Conservation (phyloP, 805 yeast genomes). For the Wickerhamomyces ciferrii region DNA sequence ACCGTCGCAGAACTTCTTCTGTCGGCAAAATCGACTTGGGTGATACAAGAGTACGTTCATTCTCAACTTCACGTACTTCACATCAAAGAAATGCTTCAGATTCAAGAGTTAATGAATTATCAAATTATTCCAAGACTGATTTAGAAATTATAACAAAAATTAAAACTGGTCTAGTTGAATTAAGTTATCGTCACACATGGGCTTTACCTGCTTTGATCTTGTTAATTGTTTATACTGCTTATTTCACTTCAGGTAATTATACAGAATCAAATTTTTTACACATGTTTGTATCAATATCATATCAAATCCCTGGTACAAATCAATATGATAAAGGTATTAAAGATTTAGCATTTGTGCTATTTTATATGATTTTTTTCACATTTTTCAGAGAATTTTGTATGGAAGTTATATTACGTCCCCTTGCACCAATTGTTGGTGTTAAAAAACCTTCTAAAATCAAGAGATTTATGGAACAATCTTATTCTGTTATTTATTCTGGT, state of each 20-base stretch:
- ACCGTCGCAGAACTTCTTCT: slow-evolving; percentile 52
- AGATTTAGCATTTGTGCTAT: slow-evolving; percentile 76
- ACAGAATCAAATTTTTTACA: slow-evolving; percentile 57
- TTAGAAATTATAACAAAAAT: slow-evolving; percentile 51
- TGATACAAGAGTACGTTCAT: slow-evolving; percentile 60
- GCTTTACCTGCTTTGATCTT: slow-evolving; percentile 54
- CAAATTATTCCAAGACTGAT: slow-evolving; percentile 34
- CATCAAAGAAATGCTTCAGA: slow-evolving; percentile 33
- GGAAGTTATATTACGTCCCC: slow-evolving; percentile 75
- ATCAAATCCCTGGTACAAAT: slow-evolving; percentile 53
- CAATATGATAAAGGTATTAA: slow-evolving; percentile 84
- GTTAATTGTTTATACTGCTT: slow-evolving; percentile 34
- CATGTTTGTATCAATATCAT: slow-evolving; percentile 60
- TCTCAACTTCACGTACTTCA: slow-evolving; percentile 59
- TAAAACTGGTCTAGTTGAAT: slow-evolving; percentile 52
- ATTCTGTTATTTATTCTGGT: slow-evolving; percentile 77
- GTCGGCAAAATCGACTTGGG: slow-evolving; percentile 75
- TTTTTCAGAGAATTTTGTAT: slow-evolving; percentile 86
- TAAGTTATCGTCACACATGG: slow-evolving; percentile 64
- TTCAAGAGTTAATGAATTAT: slow-evolving; percentile 28
- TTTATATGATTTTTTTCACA: slow-evolving; percentile 82
- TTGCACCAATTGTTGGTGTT: slow-evolving; percentile 53
- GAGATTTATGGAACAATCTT: slow-evolving; percentile 92
- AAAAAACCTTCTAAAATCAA: slow-evolving; percentile 45
- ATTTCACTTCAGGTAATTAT: slow-evolving; percentile 50